Evolutionary conservation across 2,329 filamentous ascomycete species (phyloP), one percentile per base, ranked within the genome.

Genomic region (Fusarium nygamai): DNA sequence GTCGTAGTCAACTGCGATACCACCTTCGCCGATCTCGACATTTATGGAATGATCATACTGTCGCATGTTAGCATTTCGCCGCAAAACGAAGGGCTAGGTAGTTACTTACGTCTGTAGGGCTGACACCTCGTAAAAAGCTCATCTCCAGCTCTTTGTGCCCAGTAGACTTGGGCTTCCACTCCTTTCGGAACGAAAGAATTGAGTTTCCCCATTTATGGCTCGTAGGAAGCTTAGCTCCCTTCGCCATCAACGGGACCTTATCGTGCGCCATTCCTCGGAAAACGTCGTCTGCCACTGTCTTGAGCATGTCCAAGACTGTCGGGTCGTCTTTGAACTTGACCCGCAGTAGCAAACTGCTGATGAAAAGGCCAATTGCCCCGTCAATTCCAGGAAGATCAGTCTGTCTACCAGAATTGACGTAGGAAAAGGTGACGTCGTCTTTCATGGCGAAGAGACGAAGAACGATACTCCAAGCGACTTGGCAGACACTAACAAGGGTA

Each of bases 41-140:
- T 60, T 60, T 1, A 60, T 48, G 0, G 57, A 60, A n/a, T 60
- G 57, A 14, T 60, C 57, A 20, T 51, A 60, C 56, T 59, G 1
- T 10, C 9, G 6, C 4, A 6, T 6, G 8, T 59, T 47, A 59
- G 20, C 7, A 38, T 13, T 0, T 27, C 4, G 5, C 19, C 10
- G 7, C 11, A 14, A 0, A 16, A 3, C 2, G 0, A 9, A 11
- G 1, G 4, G 16, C 6, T 0, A 12, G 6, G 10, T 22, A 13
- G 4, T 8, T 0, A 36, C 41, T 59, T 50, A n/a, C 56, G 3
- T 60, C 57, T 29, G 57, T 60, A 27, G 57, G 57, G 24, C 57
- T 60, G 5, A 60, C 33, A 1, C 57, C 57, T 38, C 57, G 31
- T 1, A 60, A 8, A 1, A 60, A 50, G 24, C 43, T 60, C 57